Evolutionary conservation across 805 yeast genomes (phyloP).

Genomic region (Schizosaccharomyces lindneri): DNA sequence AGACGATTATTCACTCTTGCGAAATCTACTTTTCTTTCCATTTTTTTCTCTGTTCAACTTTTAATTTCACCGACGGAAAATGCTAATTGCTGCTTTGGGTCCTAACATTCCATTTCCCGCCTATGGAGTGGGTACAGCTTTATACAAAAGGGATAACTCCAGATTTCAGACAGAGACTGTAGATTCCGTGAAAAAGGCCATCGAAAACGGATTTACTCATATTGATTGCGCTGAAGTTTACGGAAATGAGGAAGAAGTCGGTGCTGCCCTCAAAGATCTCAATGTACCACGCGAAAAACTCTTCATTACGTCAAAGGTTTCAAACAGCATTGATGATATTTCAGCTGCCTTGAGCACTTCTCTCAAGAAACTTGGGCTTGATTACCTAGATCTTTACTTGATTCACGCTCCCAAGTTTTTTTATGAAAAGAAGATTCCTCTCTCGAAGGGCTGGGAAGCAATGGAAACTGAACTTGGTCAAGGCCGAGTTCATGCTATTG

Average conservation of each 20-base stretch:
- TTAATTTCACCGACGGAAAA: neutral
- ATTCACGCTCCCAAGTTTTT: slow-evolving; percentile 28
- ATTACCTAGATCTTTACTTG: slow-evolving; percentile 29
- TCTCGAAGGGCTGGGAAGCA: slow-evolving; percentile 19
- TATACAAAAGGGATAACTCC: neutral
- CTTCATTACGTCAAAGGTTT: slow-evolving; percentile 5
- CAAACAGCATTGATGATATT: slow-evolving; percentile 12
- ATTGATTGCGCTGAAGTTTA: slow-evolving; percentile 33
- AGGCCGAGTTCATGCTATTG: slow-evolving; percentile 36
- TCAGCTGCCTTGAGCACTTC: slow-evolving; percentile 21
- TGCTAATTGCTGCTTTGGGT: neutral
- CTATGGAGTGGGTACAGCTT: slow-evolving; percentile 1
- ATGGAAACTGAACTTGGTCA: slow-evolving; percentile 33
- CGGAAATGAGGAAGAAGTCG: slow-evolving; percentile 3
- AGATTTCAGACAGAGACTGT: slow-evolving; percentile 5
- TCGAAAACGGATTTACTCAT: slow-evolving; percentile 33
- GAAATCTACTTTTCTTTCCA: neutral
- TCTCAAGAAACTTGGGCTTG: slow-evolving; percentile 20
- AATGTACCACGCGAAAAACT: slow-evolving; percentile 2
- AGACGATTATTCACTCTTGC: too few relatives aligned
- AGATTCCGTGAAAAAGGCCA: slow-evolving; percentile 20
- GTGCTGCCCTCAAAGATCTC: slow-evolving; percentile 4
- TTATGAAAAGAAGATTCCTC: neutral
- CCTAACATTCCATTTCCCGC: neutral
- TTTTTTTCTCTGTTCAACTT: neutral